phyloP scores from a whole-genome alignment of 331 rosid species.

The Pyracantha coccinea region DNA sequence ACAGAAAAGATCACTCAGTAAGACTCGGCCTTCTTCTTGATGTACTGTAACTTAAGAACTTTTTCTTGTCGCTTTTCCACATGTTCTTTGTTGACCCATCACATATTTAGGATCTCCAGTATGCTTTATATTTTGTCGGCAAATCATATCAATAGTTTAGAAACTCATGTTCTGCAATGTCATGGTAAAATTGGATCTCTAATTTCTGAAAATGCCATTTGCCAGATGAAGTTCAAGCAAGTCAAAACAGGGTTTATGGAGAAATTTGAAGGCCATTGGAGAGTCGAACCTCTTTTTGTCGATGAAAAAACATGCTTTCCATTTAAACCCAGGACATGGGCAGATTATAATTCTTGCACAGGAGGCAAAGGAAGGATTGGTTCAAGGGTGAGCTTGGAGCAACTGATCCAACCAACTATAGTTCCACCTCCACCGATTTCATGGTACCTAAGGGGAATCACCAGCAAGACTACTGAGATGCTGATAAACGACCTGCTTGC shows the following conservation, averaged over 20 bases:
- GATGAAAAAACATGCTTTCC: conserved; percentile 76
- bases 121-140: background rate
- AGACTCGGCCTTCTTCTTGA: conserved; percentile 15
- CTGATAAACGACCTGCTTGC: conserved; percentile 68
- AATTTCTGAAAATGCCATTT: conserved; percentile 3
- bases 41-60: background rate
- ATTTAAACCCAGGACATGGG: conserved; percentile 57
- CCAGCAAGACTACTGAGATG: conserved; percentile 78
- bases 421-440: conserved; percentile 98
- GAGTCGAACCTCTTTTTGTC: conserved; percentile 77
- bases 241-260: conserved; percentile 88
- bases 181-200: background rate
- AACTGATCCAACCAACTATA: conserved; percentile 75
- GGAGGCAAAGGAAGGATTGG: conserved; percentile 95
- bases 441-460: conserved; percentile 93
- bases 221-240: conserved; percentile 95
- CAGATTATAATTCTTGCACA: conserved; percentile 59
- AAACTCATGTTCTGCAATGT: background rate
- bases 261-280: conserved; percentile 91
- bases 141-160: background rate
- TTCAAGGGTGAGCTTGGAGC: conserved; percentile 71
- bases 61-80: background rate
- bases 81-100: background rate
- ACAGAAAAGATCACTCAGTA: conserved; percentile 80
- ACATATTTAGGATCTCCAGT: background rate